phyloP scores from a whole-genome alignment of 257 asterid genomes.

The Solanum infundibuliforme region DNA sequence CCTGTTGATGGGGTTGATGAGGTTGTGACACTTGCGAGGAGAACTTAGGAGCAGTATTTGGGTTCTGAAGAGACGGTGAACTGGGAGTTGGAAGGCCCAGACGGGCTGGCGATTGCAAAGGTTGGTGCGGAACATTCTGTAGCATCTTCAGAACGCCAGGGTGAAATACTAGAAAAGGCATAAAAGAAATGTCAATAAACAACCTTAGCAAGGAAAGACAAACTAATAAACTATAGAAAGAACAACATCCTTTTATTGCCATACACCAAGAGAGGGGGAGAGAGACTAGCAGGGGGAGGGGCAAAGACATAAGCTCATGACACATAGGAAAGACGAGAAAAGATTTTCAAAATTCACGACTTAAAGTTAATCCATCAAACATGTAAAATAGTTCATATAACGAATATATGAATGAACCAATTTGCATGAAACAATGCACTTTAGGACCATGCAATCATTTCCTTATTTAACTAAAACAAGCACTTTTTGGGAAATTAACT shows the following conservation, averaged over 20 bases:
- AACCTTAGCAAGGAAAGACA: neutral
- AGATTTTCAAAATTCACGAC: neutral
- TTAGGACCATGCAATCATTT: neutral
- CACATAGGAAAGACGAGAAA: neutral
- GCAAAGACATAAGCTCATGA: neutral
- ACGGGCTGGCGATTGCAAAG: constrained; percentile 85
- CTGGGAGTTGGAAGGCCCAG: constrained; percentile 83
- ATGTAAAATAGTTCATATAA: neutral
- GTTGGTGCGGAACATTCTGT: constrained; percentile 67
- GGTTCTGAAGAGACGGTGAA: constrained; percentile 70
- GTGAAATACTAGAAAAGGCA: neutral
- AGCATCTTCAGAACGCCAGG: constrained; percentile 26
- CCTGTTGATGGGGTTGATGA: constrained; percentile 26
- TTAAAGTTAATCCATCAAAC: neutral
- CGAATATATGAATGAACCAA: neutral
- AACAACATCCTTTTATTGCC: neutral
- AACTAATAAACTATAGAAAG: neutral
- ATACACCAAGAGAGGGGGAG: neutral
- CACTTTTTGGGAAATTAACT: neutral
- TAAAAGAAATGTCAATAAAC: neutral
- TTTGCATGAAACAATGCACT: neutral
- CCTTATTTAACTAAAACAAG: neutral
- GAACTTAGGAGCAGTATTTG: constrained; percentile 55
- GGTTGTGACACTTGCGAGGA: constrained; percentile 49
- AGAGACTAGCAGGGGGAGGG: neutral